Conservation (phyloP, 148 eudicot species). For the Limonium bicolor region DNA sequence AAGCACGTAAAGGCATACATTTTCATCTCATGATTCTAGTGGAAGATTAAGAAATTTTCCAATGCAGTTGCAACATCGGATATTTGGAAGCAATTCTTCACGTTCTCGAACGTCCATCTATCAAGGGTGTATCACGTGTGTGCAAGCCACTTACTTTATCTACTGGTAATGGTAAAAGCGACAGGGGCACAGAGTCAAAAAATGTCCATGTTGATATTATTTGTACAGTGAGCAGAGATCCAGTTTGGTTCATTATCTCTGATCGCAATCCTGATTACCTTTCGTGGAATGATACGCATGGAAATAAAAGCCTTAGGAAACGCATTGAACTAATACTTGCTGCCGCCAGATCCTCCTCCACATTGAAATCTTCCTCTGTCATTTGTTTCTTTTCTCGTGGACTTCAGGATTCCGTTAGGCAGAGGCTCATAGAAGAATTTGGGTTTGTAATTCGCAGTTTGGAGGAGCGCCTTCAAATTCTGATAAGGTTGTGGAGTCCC, state of each 20-base stretch:
- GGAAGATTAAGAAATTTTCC: no score
- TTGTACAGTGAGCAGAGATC: slow-evolving; percentile 52
- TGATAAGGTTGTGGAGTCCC: no score
- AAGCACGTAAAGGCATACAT: no score
- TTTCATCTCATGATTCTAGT: no score
- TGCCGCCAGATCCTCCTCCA: slow-evolving; percentile 36
- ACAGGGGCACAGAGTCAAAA: slow-evolving; percentile 5
- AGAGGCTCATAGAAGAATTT: slow-evolving; percentile 32
- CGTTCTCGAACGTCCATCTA: slow-evolving; percentile 60
- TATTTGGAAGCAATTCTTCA: slow-evolving; percentile 68
- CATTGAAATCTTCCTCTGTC: slow-evolving; percentile 40
- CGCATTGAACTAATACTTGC: slow-evolving; percentile 34
- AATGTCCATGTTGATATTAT: slow-evolving; percentile 58
- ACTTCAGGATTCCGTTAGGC: slow-evolving; percentile 19
- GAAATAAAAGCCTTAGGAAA: slow-evolving; percentile 33
- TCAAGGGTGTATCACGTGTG: slow-evolving; percentile 79
- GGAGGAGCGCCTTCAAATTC: no score
- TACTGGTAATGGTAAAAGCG: slow-evolving; percentile 2
- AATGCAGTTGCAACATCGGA: slow-evolving; percentile 66
- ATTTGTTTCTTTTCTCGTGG: slow-evolving; percentile 79
- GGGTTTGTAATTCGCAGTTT: no score
- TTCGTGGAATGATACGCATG: slow-evolving; percentile 39
- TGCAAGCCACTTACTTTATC: slow-evolving; percentile 52
- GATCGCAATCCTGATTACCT: slow-evolving; percentile 74
- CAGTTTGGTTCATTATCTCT: slow-evolving; percentile 85